Evolutionary conservation across 129 eudicot species (phyloP).

Genomic region (Solidago caesia): DNA sequence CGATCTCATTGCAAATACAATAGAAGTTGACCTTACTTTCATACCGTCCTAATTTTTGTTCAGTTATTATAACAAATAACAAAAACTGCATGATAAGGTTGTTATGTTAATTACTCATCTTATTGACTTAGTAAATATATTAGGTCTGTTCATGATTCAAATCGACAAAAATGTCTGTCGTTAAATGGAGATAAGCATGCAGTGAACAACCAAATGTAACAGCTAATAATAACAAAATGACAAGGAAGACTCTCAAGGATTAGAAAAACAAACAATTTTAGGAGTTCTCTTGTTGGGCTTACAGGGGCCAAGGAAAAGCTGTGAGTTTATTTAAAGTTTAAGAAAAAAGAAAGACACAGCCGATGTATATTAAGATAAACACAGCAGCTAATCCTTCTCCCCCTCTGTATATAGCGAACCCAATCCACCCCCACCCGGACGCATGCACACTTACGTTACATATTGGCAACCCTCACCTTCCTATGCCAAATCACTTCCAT

Average conservation of each 20-base stretch:
- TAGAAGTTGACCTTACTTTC: background rate
- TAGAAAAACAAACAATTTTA: background rate
- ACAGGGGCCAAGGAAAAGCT: background rate
- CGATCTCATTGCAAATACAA: background rate
- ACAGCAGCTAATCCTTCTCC: no score
- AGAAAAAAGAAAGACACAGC: no score
- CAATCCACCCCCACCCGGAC: no score
- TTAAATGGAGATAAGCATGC: no score
- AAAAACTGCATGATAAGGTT: background rate
- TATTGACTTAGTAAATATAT: background rate
- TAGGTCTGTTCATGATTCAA: background rate
- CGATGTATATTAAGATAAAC: no score
- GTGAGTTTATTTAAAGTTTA: no score
- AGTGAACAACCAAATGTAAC: background rate
- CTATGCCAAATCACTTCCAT: background rate
- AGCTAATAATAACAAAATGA: background rate
- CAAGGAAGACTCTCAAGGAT: background rate
- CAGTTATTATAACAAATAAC: background rate
- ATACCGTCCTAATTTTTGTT: background rate
- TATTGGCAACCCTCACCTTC: constrained; percentile 2
- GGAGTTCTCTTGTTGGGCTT: background rate
- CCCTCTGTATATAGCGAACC: no score
- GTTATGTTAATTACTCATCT: constrained; percentile 1
- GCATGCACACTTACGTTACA: background rate
- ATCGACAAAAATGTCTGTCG: no score